Conservation (phyloP, 2,329 filamentous ascomycete genomes). For the Nemania abortiva region DNA sequence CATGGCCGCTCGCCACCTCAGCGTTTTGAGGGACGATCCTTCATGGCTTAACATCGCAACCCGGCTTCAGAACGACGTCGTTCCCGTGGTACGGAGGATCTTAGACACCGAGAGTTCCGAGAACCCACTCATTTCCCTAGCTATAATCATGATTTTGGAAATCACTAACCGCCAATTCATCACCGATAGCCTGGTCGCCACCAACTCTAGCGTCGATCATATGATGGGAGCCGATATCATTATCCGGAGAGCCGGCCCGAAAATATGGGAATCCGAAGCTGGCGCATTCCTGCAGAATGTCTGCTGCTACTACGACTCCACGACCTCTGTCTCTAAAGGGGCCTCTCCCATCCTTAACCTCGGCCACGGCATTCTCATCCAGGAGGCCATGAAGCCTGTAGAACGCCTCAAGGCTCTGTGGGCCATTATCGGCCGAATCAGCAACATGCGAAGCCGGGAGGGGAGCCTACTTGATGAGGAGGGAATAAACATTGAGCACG, state of each 20-base stretch:
- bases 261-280: conserved; percentile 41
- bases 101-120: conserved; percentile 42
- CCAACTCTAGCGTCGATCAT: conserved; percentile 49
- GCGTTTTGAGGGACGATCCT: conserved; percentile 44
- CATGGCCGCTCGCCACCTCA: conserved; percentile 51
- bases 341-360: conserved; percentile 43
- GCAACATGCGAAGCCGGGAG: conserved; percentile 29
- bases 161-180: conserved; percentile 50
- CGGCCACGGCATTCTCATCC: conserved; percentile 39
- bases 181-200: conserved; percentile 49
- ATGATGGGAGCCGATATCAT: conserved; percentile 50
- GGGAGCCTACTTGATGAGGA: conserved; percentile 23
- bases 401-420: conserved; percentile 27
- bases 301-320: conserved; percentile 51
- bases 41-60: conserved; percentile 43
- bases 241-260: conserved; percentile 41
- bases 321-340: conserved; percentile 49
- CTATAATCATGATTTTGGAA: conserved; percentile 50
- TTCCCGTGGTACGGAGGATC: conserved; percentile 42
- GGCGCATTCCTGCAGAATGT: conserved; percentile 49
- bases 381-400: conserved; percentile 31
- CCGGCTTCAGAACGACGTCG: conserved; percentile 43
- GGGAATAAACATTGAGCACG: conserved; percentile 19
- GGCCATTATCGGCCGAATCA: conserved; percentile 32
- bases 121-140: conserved; percentile 48